phyloP scores from a whole-genome alignment of 768 basidiomycete species.

The Lactarius sp. region DNA sequence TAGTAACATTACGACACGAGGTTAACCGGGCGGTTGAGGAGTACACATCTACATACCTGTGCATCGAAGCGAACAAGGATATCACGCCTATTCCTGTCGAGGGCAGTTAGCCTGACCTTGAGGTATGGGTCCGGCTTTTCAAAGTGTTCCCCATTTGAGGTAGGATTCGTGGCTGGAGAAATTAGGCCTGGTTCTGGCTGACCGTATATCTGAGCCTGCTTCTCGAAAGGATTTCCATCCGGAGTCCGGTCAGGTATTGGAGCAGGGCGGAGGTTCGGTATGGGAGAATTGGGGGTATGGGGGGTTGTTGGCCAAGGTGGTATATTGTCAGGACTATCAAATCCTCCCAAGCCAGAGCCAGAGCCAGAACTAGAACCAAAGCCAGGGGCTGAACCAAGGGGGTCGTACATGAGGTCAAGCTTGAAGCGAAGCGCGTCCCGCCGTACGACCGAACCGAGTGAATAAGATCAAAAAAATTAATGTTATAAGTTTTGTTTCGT shows the following conservation, averaged over 20 bases:
- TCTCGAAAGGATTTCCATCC: conserved; percentile 54
- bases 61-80: conserved; percentile 93
- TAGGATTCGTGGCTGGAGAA: conserved; percentile 61
- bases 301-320: conserved; percentile 83
- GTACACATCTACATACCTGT: conserved; percentile 53
- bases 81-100: conserved; percentile 94
- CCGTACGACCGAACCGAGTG: background rate
- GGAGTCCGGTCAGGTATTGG: conserved; percentile 49
- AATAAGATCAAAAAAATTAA: background rate
- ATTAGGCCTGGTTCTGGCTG: conserved; percentile 80
- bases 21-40: background rate
- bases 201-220: conserved; percentile 82
- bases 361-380: conserved; percentile 35
- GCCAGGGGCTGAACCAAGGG: conserved; percentile 45
- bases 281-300: conserved; percentile 62
- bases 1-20: background rate
- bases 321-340: conserved; percentile 40
- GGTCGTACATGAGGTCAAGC: conserved; percentile 56
- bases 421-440: background rate
- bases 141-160: conserved; percentile 63
- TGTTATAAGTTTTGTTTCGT: background rate
- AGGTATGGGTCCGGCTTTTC: conserved; percentile 83
- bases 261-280: conserved; percentile 65
- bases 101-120: conserved; percentile 79
- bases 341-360: conserved; percentile 33